Base-by-base conservation (phyloP, 139 green algal genomes). In the Limnomonas spitsbergensis region DNA sequence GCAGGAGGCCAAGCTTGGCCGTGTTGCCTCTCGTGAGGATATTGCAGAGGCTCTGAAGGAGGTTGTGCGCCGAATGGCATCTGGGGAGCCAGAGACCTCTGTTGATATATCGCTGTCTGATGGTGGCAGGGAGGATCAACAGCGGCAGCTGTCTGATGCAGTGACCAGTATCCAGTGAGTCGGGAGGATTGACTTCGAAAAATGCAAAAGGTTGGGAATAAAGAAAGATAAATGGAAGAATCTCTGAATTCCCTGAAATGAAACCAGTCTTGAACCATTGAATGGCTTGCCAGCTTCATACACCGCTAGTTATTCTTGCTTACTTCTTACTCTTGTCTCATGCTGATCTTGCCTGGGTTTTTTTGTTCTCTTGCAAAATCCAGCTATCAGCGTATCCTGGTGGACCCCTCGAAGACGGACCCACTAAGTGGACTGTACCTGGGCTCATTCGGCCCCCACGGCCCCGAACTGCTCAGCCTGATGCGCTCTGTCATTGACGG, bases 361-460 rank as follows among this genome's bases (percentile, higher is more conserved):
- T n/a, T n/a, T n/a, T n/a, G n/a, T n/a, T n/a, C n/a, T n/a, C n/a
- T n/a, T n/a, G n/a, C n/a, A n/a, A n/a, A n/a, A n/a, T n/a, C n/a
- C n/a, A 34, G 1, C 34, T 87, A 88, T 79, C 38, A 24, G 35
- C 82, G 82, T 61, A 81, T 90, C 42, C 74, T 74, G 31, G 69
- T 73, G 1, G 76, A 85, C 38, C 34, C 42, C 39, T 38, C 78
- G 0, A 35, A 39, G 53, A 85, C 82, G n/a, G 91, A 94, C 83
- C 83, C 85, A 4, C 90, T 93, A 39, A 66, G 61, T 32, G 93
- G 89, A 7, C 66, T 96, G 3, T 98, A 93, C 82, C 54, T 98
- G 7, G 95, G 93, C 54, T 80, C 85, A 9, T 98, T 97, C 82
- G 95, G 95, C 1, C 87, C 90, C 1, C 93, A 98, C 80, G 95